These are phyloP conservation scores for Gloeopeniophorella convolvens DNA, from an alignment of 768 basidiomycete species.

Conservation along the genomic window DNA sequence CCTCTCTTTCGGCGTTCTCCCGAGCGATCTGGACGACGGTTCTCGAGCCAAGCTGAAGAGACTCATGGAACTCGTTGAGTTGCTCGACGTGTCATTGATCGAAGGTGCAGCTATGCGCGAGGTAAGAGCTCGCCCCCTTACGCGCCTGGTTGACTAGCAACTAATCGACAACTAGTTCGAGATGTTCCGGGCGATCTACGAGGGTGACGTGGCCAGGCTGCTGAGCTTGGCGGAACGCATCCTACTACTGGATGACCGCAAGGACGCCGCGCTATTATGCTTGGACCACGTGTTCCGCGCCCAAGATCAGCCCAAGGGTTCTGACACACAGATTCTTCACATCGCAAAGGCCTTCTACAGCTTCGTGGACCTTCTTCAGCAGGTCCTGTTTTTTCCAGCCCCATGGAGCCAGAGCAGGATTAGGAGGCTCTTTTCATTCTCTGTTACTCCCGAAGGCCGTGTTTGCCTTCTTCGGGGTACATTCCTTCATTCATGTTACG, in stretches of 20 bases:
- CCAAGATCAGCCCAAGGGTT: not conserved
- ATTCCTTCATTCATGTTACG: not conserved
- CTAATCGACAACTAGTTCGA: not conserved
- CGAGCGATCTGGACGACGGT: not conserved
- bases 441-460: not conserved
- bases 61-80: not conserved
- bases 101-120: not conserved
- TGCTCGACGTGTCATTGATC: not conserved
- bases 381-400: not conserved
- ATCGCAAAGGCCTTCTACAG: not conserved
- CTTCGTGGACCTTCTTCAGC: conserved; percentile 1
- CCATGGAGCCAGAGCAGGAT: not conserved
- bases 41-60: conserved; percentile 1
- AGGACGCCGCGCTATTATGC: conserved; percentile 15
- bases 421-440: conserved; percentile 10
- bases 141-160: not conserved
- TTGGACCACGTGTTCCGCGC: conserved; percentile 8
- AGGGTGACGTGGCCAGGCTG: not conserved
- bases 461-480: conserved; percentile 7
- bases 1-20: conserved; percentile 31
- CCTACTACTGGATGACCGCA: not conserved
- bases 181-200: conserved; percentile 11
- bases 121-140: not conserved
- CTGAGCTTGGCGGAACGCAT: not conserved
- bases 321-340: not conserved